Percentiles rank a stretch among this genome's conserved stretches.
Evolutionary conservation across 176 grass and related monocot species (phyloP).

Genomic region (Puccinellia tenuiflora): DNA sequence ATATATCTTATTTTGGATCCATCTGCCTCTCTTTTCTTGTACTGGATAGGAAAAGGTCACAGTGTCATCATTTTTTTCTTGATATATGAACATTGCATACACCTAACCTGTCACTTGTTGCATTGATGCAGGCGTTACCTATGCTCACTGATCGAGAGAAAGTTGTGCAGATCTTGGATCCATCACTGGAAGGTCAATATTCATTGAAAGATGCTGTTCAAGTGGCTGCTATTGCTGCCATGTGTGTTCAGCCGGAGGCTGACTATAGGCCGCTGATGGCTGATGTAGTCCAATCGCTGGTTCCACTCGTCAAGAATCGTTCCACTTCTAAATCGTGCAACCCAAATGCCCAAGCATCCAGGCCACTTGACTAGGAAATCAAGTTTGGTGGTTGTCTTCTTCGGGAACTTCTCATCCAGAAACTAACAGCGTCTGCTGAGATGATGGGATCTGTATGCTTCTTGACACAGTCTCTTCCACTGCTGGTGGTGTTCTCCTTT

Average conservation of each 20-base stretch:
- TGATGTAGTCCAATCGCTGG: slow-evolving; percentile 88
- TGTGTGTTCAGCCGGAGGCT: slow-evolving; percentile 96
- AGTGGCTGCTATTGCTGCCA: slow-evolving; percentile 94
- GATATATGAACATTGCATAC: slow-evolving; percentile 5
- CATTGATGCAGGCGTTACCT: slow-evolving; percentile 65
- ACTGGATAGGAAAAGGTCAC: not conserved
- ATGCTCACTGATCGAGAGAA: slow-evolving; percentile 88
- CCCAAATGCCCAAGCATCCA: slow-evolving; percentile 32
- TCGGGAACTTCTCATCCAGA: slow-evolving; percentile 8
- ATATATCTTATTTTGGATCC: slow-evolving; percentile 13
- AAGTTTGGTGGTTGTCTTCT: not conserved
- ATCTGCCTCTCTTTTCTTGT: slow-evolving; percentile 14
- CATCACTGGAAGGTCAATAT: slow-evolving; percentile 94
- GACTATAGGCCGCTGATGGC: slow-evolving; percentile 98
- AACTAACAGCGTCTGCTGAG: slow-evolving; percentile 2
- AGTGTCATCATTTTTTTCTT: slow-evolving; percentile 1
- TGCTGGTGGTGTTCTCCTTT: slow-evolving; percentile 11
- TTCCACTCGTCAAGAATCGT: slow-evolving; percentile 84
- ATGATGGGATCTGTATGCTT: not conserved
- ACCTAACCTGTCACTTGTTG: slow-evolving; percentile 19
- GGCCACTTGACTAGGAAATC: slow-evolving; percentile 22
- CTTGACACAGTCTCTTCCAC: not conserved
- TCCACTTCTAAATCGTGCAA: slow-evolving; percentile 39
- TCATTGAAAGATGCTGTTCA: slow-evolving; percentile 97
- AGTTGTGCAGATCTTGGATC: slow-evolving; percentile 82